Evolutionary conservation across 2,329 filamentous ascomycete species (phyloP), one percentile per base, ranked within the genome.

Genomic region (Lachnellula suecica): DNA sequence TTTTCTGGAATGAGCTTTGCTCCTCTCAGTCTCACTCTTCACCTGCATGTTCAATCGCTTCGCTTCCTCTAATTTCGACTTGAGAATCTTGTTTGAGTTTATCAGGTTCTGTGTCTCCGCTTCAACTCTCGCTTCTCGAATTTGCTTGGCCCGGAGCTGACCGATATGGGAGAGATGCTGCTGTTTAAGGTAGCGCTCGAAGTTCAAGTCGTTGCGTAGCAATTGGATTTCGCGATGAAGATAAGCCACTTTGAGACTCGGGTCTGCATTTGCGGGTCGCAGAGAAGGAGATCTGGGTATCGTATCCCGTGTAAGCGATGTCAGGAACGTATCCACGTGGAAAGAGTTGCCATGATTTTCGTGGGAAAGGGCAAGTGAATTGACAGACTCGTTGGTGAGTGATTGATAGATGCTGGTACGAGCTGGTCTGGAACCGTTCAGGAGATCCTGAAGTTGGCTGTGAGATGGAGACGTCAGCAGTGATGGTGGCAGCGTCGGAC

Each of bases 141-240:
- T 83, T 53, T 91, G 85, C 56, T 85, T 84, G 13, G 88, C 79
- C 60, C 89, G 85, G 38, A 94, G 72, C 63, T 90, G 87, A 1
- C 88, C 88, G 65, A 94, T 92, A 53, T 93, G 88, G 2, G 85
- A 82, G 59, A 92, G 82, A 67, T 93, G 89, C 63, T 94, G 89
- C 58, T 91, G 83, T 66, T 92, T 93, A 63, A 93, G 79, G 68
- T 91, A 93, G 23, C 88, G 79, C 68, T 94, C 90, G 63, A 93
- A 94, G 59, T 88, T 89, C 40, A 94, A 75, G 61, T 94, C 89
- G 56, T 92, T 94, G 41, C 87, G 84, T 10, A 94, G 70, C 2
- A 92, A 72, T 48, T 91, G 79, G n/a, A 91, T 81, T 61, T 91
- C 86, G 38, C 87, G 81, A 59, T 90, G 84, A 3, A 94, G 72